phyloP scores from a whole-genome alignment of 306 rosid species.

The Casuarina cunninghamiana region DNA sequence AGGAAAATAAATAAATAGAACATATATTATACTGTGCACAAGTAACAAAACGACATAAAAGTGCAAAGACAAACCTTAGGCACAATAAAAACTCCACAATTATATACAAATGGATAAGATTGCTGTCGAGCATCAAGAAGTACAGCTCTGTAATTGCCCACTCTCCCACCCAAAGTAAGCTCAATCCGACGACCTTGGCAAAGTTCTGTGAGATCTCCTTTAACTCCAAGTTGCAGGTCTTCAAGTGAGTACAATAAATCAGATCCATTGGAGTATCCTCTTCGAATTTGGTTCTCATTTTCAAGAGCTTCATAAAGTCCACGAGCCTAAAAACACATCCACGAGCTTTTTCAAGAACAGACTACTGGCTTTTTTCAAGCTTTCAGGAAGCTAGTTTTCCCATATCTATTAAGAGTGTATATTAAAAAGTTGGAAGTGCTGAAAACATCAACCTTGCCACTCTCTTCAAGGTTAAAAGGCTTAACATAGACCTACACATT shows the following conservation, averaged over 20 bases:
- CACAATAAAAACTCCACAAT: slow-evolving; percentile 91
- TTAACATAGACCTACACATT: background rate
- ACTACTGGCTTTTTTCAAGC: slow-evolving; percentile 22
- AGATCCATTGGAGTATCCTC: slow-evolving; percentile 59
- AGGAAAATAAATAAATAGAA: no score
- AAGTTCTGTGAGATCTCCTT: slow-evolving; percentile 63
- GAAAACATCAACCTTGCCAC: background rate
- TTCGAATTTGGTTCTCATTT: slow-evolving; percentile 72
- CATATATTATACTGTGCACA: background rate
- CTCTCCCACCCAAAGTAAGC: slow-evolving; percentile 71
- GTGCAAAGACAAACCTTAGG: slow-evolving; percentile 69
- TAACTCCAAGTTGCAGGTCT: slow-evolving; percentile 67
- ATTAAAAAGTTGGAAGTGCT: background rate
- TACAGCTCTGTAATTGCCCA: slow-evolving; percentile 64
- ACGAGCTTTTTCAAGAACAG: background rate
- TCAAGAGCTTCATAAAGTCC: slow-evolving; percentile 74
- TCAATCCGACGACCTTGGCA: slow-evolving; percentile 74
- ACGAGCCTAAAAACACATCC: slow-evolving; percentile 47
- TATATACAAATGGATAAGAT: slow-evolving; percentile 62
- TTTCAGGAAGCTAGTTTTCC: slow-evolving; percentile 18
- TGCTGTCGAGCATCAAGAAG: slow-evolving; percentile 81
- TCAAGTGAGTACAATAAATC: slow-evolving; percentile 64
- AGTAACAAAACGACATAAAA: slow-evolving; percentile 10
- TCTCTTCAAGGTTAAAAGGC: background rate
- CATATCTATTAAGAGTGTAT: slow-evolving; percentile 1